A percentile compares a stretch with the other conserved stretches of the same genome.
Conservation (phyloP, 1,284 basidiomycete species). For the Cutaneotrichosporon sp. region DNA sequence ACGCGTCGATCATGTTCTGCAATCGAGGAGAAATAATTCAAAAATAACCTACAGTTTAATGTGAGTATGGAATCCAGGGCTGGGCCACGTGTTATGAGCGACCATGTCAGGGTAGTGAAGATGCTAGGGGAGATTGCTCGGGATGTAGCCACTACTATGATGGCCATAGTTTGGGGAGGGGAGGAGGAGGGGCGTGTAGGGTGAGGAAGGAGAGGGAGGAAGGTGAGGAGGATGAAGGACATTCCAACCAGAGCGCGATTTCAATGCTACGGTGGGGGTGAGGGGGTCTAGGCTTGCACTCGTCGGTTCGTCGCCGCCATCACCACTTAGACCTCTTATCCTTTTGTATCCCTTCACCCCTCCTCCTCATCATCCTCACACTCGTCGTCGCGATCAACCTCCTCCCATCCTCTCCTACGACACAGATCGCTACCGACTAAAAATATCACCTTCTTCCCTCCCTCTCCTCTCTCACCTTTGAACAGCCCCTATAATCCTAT, state of each 20-base stretch:
- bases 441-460: not conserved
- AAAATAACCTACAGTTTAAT: not conserved
- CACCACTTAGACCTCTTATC: not conserved
- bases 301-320: not conserved
- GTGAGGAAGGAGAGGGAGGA: too few species aligned
- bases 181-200: too few species aligned
- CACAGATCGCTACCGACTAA: not conserved
- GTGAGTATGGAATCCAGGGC: not conserved
- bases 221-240: too few species aligned
- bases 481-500: slow-evolving; percentile 12
- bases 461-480: not conserved
- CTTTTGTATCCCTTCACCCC: not conserved
- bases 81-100: not conserved
- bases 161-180: too few species aligned
- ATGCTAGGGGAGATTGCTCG: too few species aligned
- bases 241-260: too few species aligned
- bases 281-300: not conserved
- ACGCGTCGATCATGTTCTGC: not conserved
- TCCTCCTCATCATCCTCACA: not conserved
- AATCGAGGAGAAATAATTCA: not conserved
- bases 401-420: not conserved
- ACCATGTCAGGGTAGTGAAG: not conserved
- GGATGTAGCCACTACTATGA: too few species aligned
- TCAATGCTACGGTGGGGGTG: too few species aligned
- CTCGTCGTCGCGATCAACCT: not conserved